Evolutionary conservation across 768 basidiomycete species (phyloP).

Genomic region (Flagelloscypha sp.): DNA sequence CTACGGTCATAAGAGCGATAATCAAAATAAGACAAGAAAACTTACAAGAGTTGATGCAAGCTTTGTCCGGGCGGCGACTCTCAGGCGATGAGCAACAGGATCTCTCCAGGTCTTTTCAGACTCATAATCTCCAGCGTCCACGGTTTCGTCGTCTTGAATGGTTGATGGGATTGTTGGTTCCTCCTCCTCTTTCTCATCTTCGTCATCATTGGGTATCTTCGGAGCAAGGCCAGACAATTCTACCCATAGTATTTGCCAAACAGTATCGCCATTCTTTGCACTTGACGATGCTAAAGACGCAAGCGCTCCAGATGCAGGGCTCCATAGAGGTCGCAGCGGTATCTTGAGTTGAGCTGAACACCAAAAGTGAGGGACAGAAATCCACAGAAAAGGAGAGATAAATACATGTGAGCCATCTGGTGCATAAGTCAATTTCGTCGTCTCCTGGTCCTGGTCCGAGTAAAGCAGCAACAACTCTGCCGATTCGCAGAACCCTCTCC

Average conservation of each 20-base stretch:
- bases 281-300: conserved; percentile 35
- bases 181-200: conserved; percentile 16
- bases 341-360: conserved; percentile 80
- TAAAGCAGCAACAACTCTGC: conserved; percentile 40
- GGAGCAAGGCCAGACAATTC: conserved; percentile 39
- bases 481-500: conserved; percentile 75
- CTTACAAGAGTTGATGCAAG: conserved; percentile 30
- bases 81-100: conserved; percentile 58
- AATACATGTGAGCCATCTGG: conserved; percentile 68
- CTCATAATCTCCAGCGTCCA: conserved; percentile 14
- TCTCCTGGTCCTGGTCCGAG: conserved; percentile 10
- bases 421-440: conserved; percentile 52
- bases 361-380: conserved; percentile 1
- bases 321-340: conserved; percentile 86
- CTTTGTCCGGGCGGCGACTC: conserved; percentile 42
- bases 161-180: conserved; percentile 8
- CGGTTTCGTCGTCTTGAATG: conserved; percentile 4
- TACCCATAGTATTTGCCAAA: conserved; percentile 65
- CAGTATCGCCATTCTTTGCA: conserved; percentile 52
- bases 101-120: conserved; percentile 54
- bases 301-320: conserved; percentile 66
- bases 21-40: conserved; percentile 1
- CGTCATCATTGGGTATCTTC: conserved; percentile 17
- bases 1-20: conserved; percentile 18
- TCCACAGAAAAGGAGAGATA: conserved; percentile 4